Conservation (phyloP, 2,329 filamentous ascomycete genomes). For the Penicillium nordicum region DNA sequence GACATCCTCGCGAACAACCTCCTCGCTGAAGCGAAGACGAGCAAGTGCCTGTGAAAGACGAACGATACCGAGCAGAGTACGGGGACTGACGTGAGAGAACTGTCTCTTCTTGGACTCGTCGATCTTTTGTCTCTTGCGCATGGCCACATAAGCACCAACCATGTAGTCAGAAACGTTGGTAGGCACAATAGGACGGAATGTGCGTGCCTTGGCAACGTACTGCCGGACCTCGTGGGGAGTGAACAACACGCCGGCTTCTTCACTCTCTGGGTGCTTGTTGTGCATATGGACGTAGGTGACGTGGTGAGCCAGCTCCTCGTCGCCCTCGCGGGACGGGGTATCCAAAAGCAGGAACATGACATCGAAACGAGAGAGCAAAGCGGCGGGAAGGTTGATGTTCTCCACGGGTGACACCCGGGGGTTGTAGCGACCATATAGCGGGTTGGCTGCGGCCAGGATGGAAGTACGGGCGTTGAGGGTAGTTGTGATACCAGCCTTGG, state of each 20-base stretch:
- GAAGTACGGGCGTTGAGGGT: constrained; percentile 94
- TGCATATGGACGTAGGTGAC: constrained; percentile 97
- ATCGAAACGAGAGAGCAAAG: constrained; percentile 94
- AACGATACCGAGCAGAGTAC: constrained; percentile 87
- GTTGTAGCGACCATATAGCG: constrained; percentile 96
- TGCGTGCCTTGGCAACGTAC: constrained; percentile 89
- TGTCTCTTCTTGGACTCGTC: constrained; percentile 89
- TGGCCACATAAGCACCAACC: constrained; percentile 90
- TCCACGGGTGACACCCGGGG: constrained; percentile 94
- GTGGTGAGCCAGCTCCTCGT: constrained; percentile 92
- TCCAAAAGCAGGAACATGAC: constrained; percentile 95
- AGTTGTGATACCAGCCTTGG: constrained; percentile 92
- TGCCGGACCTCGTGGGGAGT: constrained; percentile 89
- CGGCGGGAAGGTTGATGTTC: constrained; percentile 98
- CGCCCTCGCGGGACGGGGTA: constrained; percentile 81
- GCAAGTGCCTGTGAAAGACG: constrained; percentile 92
- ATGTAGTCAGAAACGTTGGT: constrained; percentile 90
- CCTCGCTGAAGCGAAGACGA: constrained; percentile 79
- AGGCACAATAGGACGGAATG: constrained; percentile 81
- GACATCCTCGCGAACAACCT: constrained; percentile 86
- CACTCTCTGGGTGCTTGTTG: constrained; percentile 82
- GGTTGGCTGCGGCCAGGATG: constrained; percentile 93
- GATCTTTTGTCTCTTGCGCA: constrained; percentile 86
- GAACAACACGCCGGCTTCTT: constrained; percentile 69
- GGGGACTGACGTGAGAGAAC: constrained; percentile 89